phyloP scores from a whole-genome alignment of 306 rosid genomes.

The Fragaria iinumae region DNA sequence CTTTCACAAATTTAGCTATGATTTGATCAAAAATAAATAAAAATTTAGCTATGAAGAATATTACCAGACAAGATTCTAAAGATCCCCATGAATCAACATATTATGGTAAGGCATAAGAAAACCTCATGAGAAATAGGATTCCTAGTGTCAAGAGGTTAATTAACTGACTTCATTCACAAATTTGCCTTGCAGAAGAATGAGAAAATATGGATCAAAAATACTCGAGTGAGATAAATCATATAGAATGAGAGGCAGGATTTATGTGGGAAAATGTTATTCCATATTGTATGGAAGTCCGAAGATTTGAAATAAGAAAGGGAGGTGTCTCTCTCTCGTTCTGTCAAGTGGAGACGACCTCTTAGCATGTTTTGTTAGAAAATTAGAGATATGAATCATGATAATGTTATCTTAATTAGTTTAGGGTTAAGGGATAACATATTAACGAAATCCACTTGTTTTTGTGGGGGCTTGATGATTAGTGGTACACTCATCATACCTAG shows the following conservation, averaged over 20 bases:
- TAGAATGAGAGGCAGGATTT: background rate
- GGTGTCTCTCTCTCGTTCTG: background rate
- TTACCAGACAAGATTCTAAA: background rate
- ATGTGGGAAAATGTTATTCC: background rate
- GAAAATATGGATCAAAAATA: no score
- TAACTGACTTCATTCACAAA: no score
- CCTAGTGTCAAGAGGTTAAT: no score
- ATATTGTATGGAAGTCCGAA: background rate
- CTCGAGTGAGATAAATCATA: no score
- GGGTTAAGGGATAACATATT: constrained; percentile 14
- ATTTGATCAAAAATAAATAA: no score
- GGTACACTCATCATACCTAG: background rate
- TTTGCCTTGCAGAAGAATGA: no score
- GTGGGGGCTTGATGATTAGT: constrained; percentile 9
- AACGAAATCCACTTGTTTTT: constrained; percentile 16
- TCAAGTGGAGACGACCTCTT: background rate
- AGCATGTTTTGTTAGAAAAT: background rate
- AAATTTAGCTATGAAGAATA: background rate
- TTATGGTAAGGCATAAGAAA: background rate
- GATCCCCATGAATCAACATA: background rate
- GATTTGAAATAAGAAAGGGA: background rate
- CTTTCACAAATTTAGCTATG: no score
- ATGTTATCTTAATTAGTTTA: background rate
- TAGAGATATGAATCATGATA: background rate
- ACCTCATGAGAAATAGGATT: no score